These are phyloP conservation scores for Rutstroemia sp. DNA, from an alignment of 2,329 filamentous ascomycete species.

Conservation along the genomic window DNA sequence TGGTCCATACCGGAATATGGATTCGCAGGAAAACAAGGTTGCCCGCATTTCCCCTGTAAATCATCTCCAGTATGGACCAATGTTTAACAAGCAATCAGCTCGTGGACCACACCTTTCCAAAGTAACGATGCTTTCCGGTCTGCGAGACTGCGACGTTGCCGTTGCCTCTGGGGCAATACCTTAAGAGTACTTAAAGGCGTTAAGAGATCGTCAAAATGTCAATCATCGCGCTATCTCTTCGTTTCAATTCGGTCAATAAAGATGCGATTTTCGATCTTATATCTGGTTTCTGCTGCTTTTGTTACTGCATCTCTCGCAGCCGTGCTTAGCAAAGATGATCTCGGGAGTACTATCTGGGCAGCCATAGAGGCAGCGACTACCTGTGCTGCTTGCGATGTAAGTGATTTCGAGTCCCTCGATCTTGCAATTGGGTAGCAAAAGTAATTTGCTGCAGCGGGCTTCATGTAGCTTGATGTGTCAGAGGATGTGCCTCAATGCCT, in stretches of 20 bases:
- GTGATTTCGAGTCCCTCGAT: neutral
- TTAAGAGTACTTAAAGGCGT: neutral
- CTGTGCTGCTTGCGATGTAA: conserved; percentile 9
- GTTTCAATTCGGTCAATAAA: neutral
- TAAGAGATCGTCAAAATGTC: neutral
- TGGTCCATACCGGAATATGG: neutral
- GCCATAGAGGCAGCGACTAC: conserved; percentile 5
- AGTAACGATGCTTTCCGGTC: neutral
- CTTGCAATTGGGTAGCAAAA: neutral
- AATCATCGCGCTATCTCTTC: too few relatives aligned
- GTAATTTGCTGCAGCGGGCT: neutral
- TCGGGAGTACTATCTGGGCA: conserved; percentile 1
- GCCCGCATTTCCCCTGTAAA: neutral
- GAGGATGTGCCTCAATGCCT: too few relatives aligned
- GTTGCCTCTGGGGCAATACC: neutral
- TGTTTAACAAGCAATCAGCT: neutral
- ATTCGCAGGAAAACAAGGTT: neutral
- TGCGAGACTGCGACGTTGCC: neutral
- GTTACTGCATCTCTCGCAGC: neutral
- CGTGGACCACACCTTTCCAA: neutral
- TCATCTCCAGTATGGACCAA: neutral
- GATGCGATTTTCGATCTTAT: conserved; percentile 1
- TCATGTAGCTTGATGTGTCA: too few relatives aligned
- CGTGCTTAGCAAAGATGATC: conserved; percentile 5
- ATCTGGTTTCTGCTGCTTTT: neutral